phyloP scores from a whole-genome alignment of 345 rosid genomes.

The Sonneratia alba region DNA sequence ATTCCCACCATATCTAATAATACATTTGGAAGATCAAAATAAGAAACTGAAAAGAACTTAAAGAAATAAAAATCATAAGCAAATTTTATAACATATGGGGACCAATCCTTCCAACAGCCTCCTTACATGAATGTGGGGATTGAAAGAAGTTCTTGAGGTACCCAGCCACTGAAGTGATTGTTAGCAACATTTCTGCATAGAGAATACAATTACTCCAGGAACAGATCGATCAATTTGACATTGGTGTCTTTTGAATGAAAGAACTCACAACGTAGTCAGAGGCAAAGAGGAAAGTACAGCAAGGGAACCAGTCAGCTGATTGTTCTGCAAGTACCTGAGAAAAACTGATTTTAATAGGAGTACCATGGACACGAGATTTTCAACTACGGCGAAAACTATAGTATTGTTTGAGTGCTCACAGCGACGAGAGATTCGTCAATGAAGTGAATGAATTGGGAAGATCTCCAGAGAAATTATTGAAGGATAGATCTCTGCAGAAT shows the following conservation, averaged over 20 bases:
- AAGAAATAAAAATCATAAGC: not conserved
- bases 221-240: not conserved
- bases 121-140: slow-evolving; percentile 63
- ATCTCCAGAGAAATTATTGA: slow-evolving; percentile 83
- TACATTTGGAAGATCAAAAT: slow-evolving; percentile 21
- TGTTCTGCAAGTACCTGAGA: slow-evolving; percentile 82
- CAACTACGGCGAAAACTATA: slow-evolving; percentile 7
- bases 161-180: slow-evolving; percentile 84
- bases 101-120: not conserved
- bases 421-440: slow-evolving; percentile 52
- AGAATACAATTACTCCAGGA: slow-evolving; percentile 8
- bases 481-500: slow-evolving; percentile 76
- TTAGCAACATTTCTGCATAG: slow-evolving; percentile 80
- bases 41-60: not conserved
- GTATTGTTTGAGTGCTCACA: slow-evolving; percentile 44
- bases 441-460: slow-evolving; percentile 74
- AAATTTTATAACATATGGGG: not conserved
- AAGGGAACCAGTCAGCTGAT: slow-evolving; percentile 77
- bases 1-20: slow-evolving; percentile 78
- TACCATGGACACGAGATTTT: not conserved
- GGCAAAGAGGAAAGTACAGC: slow-evolving; percentile 55
- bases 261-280: slow-evolving; percentile 70
- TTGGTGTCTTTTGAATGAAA: not conserved
- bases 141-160: slow-evolving; percentile 67
- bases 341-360: slow-evolving; percentile 16